phyloP scores from a whole-genome alignment of 768 basidiomycete genomes.

The Chiua virens region DNA sequence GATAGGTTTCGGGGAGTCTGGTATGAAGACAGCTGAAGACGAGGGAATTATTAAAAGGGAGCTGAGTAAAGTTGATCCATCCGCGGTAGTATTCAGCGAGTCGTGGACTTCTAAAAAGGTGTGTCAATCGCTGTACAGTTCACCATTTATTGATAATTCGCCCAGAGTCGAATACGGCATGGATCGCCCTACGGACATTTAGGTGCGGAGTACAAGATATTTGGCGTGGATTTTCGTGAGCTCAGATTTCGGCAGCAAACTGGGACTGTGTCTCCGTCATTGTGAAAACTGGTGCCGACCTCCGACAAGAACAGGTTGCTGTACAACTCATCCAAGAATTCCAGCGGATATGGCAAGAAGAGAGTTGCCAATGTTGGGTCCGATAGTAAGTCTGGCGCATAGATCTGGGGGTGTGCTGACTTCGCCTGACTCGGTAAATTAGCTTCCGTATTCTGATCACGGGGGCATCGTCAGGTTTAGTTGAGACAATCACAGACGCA shows the following conservation, averaged over 20 bases:
- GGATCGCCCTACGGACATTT: constrained; percentile 96
- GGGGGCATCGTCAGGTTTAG: constrained; percentile 87
- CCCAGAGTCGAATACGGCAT: constrained; percentile 80
- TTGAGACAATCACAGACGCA: constrained; percentile 97
- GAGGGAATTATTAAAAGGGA: constrained; percentile 92
- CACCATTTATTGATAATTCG: constrained; percentile 1
- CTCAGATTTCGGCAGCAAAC: constrained; percentile 44
- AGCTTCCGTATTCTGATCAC: constrained; percentile 98
- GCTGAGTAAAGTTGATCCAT: constrained; percentile 93
- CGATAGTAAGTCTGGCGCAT: constrained; percentile 62
- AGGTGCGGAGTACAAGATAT: constrained; percentile 43
- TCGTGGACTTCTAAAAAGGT: constrained; percentile 95
- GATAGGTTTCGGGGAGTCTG: constrained; percentile 53
- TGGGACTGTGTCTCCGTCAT: constrained; percentile 96
- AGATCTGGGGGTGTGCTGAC: background rate
- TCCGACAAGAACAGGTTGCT: constrained; percentile 96
- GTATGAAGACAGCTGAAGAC: constrained; percentile 77
- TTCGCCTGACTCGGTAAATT: constrained; percentile 1
- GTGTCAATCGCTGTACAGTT: constrained; percentile 7
- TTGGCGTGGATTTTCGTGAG: constrained; percentile 2
- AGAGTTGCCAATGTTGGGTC: constrained; percentile 90
- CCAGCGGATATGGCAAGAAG: constrained; percentile 92
- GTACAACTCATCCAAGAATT: constrained; percentile 94
- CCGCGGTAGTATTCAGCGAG: constrained; percentile 93
- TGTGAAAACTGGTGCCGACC: constrained; percentile 95